A percentile compares a stretch with the other conserved stretches of the same genome.
Conservation (phyloP, 768 basidiomycete genomes). For the Tylopilus subfusipes region DNA sequence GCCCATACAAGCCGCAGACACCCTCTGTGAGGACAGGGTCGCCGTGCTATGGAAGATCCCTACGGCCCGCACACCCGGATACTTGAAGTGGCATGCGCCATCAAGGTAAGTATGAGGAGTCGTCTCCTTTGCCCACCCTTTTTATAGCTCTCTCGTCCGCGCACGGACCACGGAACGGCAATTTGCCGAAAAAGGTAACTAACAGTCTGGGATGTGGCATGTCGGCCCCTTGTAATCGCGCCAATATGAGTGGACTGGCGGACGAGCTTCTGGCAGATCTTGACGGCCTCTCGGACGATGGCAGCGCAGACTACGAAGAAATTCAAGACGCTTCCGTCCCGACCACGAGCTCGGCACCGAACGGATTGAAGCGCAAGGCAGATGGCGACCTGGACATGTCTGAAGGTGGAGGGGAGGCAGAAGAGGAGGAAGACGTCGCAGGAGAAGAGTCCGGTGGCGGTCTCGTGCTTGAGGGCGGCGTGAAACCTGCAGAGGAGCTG, state of each 20-base stretch:
- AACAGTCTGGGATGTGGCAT: not conserved
- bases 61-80: conserved; percentile 54
- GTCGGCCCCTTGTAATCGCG: not conserved
- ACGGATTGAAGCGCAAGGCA: conserved; percentile 63
- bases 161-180: conserved; percentile 26
- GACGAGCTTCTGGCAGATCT: conserved; percentile 93
- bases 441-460: conserved; percentile 44
- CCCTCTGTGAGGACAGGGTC: conserved; percentile 56
- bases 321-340: conserved; percentile 25
- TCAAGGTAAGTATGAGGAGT: conserved; percentile 59
- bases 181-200: not conserved
- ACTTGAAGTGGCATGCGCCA: conserved; percentile 55
- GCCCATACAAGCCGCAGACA: too few species aligned
- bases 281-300: conserved; percentile 76
- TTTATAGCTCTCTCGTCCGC: conserved; percentile 28
- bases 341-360: conserved; percentile 18
- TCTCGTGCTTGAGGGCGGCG: conserved; percentile 80
- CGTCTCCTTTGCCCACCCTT: not conserved
- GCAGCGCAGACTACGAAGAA: conserved; percentile 48
- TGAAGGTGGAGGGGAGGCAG: conserved; percentile 47
- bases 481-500: conserved; percentile 92
- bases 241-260: conserved; percentile 77
- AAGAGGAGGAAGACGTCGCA: conserved; percentile 36
- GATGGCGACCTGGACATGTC: conserved; percentile 52
- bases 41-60: conserved; percentile 54